Conservation (phyloP, 163 green algal genomes). For the Prototheca stagnorum region DNA sequence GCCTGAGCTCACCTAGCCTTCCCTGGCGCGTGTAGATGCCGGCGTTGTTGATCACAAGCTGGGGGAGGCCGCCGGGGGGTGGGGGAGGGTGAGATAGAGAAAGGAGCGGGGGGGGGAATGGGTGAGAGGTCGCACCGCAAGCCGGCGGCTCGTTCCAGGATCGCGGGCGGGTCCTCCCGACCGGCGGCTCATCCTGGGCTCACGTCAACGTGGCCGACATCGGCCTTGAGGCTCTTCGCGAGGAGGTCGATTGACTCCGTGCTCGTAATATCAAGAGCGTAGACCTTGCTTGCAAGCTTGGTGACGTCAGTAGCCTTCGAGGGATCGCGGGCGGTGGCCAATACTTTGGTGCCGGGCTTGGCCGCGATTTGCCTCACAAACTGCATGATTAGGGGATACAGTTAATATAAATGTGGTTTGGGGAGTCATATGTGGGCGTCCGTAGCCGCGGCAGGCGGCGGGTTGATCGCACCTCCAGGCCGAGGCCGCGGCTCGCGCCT, state of each 20-base stretch:
- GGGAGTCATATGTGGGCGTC: neutral
- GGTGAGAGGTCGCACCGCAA: neutral
- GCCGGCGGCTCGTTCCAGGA: neutral
- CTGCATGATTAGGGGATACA: neutral
- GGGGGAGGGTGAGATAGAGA: neutral
- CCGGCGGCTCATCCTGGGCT: no score
- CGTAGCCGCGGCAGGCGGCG: neutral
- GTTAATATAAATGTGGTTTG: neutral
- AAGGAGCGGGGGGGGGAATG: neutral
- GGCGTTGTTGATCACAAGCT: conserved; percentile 22
- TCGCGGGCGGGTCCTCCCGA: no score
- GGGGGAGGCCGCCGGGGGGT: neutral
- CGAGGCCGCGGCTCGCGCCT: conserved; percentile 1
- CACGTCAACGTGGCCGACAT: neutral
- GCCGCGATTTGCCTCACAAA: neutral
- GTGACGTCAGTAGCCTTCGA: neutral
- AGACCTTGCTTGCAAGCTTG: neutral
- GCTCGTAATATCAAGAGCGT: neutral
- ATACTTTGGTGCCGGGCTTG: neutral
- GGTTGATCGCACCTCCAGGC: neutral
- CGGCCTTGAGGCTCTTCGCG: neutral
- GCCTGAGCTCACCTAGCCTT: neutral
- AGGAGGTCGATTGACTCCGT: neutral
- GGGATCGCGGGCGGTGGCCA: neutral
- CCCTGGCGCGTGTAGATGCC: conserved; percentile 6